Evolutionary conservation across 345 rosid species (phyloP), one percentile per base, ranked within the genome.

Genomic region (Theobroma cacao): DNA sequence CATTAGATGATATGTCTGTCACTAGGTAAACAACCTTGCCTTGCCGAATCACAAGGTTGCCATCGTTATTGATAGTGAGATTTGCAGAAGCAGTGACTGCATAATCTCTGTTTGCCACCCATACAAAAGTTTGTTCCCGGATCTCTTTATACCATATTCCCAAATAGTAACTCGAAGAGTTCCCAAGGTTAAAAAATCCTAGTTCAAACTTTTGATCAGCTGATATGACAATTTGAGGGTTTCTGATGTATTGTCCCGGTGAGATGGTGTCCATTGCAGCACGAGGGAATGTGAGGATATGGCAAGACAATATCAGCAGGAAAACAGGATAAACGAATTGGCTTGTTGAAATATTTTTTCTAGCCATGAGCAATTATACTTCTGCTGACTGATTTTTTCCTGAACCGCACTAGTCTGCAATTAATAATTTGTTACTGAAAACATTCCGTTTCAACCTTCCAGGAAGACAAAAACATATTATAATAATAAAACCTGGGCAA

Each of bases 91-190:
- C 62, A 53, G 65, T 84, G 18, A 84, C 28, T 1, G 87, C 82
- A 17, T 14, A 40, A n/a, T 84, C 84, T 80, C 89, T 70, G 70
- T 84, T 89, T 18, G 90, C 81, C 22, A 87, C 86, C 91, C 91
- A 91, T 2, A 86, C 87, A 33, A 78, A 78, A 5, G 82, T 80
- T 47, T 43, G 28, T 0, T 1, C n/a, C 0, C 80, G 56, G 34
- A 64, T 72, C 14, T 68, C 50, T 65, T 83, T 80, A 79, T 85
- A 86, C 87, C 91, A 84, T 9, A 90, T 84, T 30, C 86, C 91
- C 24, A 89, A 15, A 61, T 86, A 90, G 68, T 60, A 78, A 0
- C 68, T 86, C 3, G 4, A 36, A 8, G 88, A 84, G 26, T 72
- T 74, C 9, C 75, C 58, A 7, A 75, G 72, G 30, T 52, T 22